Evolutionary conservation across 805 yeast species (phyloP).

Genomic region (Kazachstania martiniae): DNA sequence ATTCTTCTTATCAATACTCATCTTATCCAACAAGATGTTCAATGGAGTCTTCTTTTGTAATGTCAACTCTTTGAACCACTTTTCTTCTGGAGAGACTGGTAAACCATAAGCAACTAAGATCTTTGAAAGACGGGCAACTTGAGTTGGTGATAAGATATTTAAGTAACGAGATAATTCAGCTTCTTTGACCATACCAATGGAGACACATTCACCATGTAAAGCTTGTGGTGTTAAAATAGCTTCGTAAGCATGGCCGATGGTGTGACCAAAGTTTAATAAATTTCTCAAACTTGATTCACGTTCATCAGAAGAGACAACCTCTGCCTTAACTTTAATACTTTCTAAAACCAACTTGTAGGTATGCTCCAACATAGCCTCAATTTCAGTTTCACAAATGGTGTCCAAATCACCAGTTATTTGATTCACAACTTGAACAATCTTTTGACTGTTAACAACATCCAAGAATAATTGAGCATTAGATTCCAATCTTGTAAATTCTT

Average conservation of each 20-base stretch:
- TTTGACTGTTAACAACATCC: constrained; percentile 42
- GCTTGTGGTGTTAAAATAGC: constrained; percentile 96
- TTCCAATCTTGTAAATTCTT: constrained; percentile 79
- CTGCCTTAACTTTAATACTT: constrained; percentile 84
- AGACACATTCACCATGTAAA: constrained; percentile 96
- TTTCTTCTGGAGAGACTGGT: constrained; percentile 71
- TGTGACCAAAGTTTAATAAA: constrained; percentile 87
- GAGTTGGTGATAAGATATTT: constrained; percentile 83
- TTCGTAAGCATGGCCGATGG: constrained; percentile 96
- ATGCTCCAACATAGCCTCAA: constrained; percentile 59
- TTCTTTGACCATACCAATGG: constrained; percentile 90
- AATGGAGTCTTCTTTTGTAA: constrained; percentile 64
- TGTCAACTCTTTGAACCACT: constrained; percentile 58
- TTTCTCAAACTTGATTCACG: constrained; percentile 92
- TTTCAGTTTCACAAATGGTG: constrained; percentile 44
- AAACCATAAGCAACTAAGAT: constrained; percentile 78
- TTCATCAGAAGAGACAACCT: constrained; percentile 87
- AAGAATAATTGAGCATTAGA: constrained; percentile 59
- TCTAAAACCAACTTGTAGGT: constrained; percentile 71
- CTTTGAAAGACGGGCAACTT: constrained; percentile 80
- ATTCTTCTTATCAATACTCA: constrained; percentile 95
- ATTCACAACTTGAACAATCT: constrained; percentile 5
- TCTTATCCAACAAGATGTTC: constrained; percentile 60
- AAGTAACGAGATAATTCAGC: constrained; percentile 91
- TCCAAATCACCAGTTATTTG: constrained; percentile 6